Conservation (phyloP, 2,329 filamentous ascomycete genomes). For the Aspergillus sp. region DNA sequence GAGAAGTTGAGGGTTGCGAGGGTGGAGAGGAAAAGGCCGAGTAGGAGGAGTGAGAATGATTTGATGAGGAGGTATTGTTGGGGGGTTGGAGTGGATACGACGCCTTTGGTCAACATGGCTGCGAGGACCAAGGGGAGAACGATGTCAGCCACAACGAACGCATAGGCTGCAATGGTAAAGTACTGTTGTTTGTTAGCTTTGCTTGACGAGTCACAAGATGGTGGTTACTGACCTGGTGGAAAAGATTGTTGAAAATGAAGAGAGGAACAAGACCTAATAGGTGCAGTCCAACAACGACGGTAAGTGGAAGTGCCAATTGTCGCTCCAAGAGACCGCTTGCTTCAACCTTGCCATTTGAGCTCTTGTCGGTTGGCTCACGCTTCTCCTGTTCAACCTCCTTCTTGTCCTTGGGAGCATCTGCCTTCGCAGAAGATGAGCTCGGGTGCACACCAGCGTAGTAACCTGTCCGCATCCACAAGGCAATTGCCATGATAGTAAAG, state of each 20-base stretch:
- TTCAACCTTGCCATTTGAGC: conserved; percentile 3
- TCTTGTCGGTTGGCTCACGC: conserved; percentile 3
- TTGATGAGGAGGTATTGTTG: conserved; percentile 78
- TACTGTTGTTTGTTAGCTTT: conserved; percentile 39
- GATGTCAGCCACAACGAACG: conserved; percentile 53
- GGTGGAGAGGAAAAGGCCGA: conserved; percentile 87
- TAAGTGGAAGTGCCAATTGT: conserved; percentile 51
- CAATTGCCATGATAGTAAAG: conserved; percentile 92
- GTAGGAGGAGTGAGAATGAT: conserved; percentile 84
- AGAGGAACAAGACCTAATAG: conserved; percentile 75
- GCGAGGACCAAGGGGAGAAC: conserved; percentile 56
- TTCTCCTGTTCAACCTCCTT: conserved; percentile 17
- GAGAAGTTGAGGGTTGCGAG: conserved; percentile 96
- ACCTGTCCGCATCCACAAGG: conserved; percentile 88
- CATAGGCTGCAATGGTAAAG: conserved; percentile 54
- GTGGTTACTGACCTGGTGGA: conserved; percentile 53
- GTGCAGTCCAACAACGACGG: conserved; percentile 68
- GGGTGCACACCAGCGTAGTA: conserved; percentile 33
- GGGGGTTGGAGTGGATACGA: conserved; percentile 48
- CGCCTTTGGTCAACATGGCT: conserved; percentile 44
- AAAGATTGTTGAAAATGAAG: conserved; percentile 76
- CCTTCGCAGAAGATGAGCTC: conserved; percentile 9
- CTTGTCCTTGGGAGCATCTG: conserved; percentile 27
- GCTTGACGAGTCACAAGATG: background rate
- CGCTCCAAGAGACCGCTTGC: conserved; percentile 30